Conservation (phyloP, 352 stramenopile species). For the Phytophthora sansomeana region DNA sequence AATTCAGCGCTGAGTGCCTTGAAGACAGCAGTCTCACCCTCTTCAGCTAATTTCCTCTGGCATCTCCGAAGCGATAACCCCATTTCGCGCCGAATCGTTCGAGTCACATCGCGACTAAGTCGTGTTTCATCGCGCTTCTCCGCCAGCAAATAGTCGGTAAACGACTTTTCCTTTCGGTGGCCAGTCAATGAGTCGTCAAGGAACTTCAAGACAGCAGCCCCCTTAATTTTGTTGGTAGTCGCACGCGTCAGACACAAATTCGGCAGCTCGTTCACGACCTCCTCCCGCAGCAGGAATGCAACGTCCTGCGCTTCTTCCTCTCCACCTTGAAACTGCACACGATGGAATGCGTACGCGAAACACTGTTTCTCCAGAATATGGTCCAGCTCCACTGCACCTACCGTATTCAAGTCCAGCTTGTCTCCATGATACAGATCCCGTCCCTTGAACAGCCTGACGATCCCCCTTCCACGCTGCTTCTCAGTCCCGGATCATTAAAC, state of each 20-base stretch:
- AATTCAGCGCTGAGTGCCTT: slow-evolving; percentile 39
- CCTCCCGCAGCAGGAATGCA: slow-evolving; percentile 33
- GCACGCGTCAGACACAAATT: slow-evolving; percentile 56
- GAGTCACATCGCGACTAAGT: slow-evolving; percentile 34
- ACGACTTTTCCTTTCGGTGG: slow-evolving; percentile 30
- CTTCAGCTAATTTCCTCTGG: slow-evolving; percentile 30
- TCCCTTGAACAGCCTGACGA: slow-evolving; percentile 33
- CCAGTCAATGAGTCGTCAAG: slow-evolving; percentile 52
- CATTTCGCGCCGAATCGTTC: slow-evolving; percentile 44
- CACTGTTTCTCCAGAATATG: slow-evolving; percentile 64
- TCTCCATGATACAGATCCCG: slow-evolving; percentile 53
- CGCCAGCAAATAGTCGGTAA: slow-evolving; percentile 41
- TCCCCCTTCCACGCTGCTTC: slow-evolving; percentile 27
- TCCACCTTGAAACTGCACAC: slow-evolving; percentile 23
- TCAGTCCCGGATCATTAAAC: slow-evolving; percentile 40
- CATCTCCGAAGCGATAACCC: slow-evolving; percentile 37
- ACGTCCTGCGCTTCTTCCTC: slow-evolving; percentile 30
- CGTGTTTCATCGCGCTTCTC: slow-evolving; percentile 39
- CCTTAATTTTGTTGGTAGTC: slow-evolving; percentile 56
- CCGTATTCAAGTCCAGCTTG: slow-evolving; percentile 36
- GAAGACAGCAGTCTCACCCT: slow-evolving; percentile 37
- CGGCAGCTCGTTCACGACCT: slow-evolving; percentile 40
- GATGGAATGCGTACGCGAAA: slow-evolving; percentile 48
- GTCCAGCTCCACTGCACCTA: slow-evolving; percentile 42
- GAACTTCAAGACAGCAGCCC: slow-evolving; percentile 47